These are phyloP conservation scores for Cercospora canescens DNA, from an alignment of 2,329 filamentous ascomycete species.

Conservation along the genomic window DNA sequence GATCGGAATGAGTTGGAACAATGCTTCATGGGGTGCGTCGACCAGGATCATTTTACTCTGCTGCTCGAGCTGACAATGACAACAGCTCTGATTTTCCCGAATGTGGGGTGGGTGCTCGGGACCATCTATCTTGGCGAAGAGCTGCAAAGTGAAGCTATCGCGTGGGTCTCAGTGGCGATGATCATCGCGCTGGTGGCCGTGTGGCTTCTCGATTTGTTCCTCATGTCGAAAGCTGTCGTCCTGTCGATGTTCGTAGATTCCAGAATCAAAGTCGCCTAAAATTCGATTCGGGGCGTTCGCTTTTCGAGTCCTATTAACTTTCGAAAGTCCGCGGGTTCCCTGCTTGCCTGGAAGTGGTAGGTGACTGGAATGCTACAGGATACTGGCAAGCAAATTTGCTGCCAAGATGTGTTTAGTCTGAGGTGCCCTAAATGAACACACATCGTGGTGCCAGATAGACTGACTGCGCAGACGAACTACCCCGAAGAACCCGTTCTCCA, in stretches of 20 bases:
- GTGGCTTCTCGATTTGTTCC: conserved; percentile 54
- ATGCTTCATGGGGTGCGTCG: conserved; percentile 20
- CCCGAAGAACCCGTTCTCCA: not conserved
- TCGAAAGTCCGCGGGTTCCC: not conserved
- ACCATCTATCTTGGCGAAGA: conserved; percentile 56
- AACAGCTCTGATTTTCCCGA: conserved; percentile 62
- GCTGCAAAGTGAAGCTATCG: conserved; percentile 53
- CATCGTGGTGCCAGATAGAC: not conserved
- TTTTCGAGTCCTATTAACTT: not conserved
- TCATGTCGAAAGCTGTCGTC: conserved; percentile 53
- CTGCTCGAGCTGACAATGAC: conserved; percentile 47
- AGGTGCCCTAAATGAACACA: not conserved
- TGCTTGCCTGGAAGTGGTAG: not conserved
- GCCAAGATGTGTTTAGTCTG: not conserved
- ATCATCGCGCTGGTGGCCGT: conserved; percentile 56
- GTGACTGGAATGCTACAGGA: not conserved
- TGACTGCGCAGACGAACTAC: not conserved
- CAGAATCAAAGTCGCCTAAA: conserved; percentile 18
- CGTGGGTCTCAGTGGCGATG: conserved; percentile 58
- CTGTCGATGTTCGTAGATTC: conserved; percentile 30
- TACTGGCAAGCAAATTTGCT: not conserved
- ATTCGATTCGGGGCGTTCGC: not conserved
- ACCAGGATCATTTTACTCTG: no score
- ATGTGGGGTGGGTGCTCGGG: conserved; percentile 62
- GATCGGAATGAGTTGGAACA: conserved; percentile 17